Evolutionary conservation across 1,284 basidiomycete genomes (phyloP).

Genomic region (Heimioporus punctisporus): DNA sequence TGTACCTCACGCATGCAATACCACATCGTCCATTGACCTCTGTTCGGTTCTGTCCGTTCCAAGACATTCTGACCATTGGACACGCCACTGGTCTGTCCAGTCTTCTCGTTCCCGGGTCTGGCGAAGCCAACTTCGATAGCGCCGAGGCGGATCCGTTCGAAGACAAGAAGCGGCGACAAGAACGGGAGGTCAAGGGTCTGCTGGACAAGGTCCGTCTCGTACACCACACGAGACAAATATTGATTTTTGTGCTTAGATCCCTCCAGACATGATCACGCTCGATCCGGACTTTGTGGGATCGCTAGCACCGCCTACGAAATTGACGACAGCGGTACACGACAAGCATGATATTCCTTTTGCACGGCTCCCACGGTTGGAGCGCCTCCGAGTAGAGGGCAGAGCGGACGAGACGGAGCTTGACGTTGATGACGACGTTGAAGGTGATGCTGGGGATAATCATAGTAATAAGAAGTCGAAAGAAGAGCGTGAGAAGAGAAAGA

Average conservation of each 20-base stretch:
- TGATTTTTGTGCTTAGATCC: conserved; percentile 55
- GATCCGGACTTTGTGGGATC: conserved; percentile 86
- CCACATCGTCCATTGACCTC: conserved; percentile 70
- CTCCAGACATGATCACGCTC: conserved; percentile 92
- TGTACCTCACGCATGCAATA: conserved; percentile 87
- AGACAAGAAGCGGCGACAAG: conserved; percentile 78
- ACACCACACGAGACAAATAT: too few species aligned
- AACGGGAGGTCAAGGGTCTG: conserved; percentile 90
- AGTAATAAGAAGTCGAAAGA: conserved; percentile 37
- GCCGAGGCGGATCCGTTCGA: conserved; percentile 96
- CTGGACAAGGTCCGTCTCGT: conserved; percentile 78
- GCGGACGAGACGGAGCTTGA: conserved; percentile 66
- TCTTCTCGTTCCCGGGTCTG: conserved; percentile 89
- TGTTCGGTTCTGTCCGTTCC: conserved; percentile 88
- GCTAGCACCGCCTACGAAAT: conserved; percentile 62
- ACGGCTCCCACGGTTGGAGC: conserved; percentile 72
- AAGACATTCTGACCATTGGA: conserved; percentile 86
- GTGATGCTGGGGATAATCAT: conserved; percentile 36
- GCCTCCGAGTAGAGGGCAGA: conserved; percentile 72
- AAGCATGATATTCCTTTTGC: conserved; percentile 64
- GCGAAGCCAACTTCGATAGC: conserved; percentile 96
- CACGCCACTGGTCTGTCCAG: conserved; percentile 80
- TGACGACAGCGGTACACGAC: conserved; percentile 58
- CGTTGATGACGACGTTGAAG: conserved; percentile 37
- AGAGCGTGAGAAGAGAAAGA: conserved; percentile 78